Evolutionary conservation across 768 basidiomycete species (phyloP), one percentile per base, ranked within the genome.

Genomic region (Hemileccinum impolitum): DNA sequence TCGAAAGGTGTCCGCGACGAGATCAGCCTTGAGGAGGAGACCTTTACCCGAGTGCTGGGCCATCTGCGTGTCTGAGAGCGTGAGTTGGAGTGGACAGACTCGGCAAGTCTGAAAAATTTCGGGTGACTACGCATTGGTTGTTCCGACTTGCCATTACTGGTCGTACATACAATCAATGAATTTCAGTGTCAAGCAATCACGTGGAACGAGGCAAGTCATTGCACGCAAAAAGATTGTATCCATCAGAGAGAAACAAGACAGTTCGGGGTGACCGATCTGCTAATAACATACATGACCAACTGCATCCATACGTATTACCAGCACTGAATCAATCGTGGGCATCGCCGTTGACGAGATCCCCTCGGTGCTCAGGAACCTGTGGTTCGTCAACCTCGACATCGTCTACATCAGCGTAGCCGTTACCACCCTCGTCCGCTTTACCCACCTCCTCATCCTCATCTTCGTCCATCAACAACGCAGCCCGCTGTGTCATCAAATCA

Each of bases 11-110:
- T 76, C 75, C 19, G 89, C 85, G 57, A 94, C 82, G 10, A 78
- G 70, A 59, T 91, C 90, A 0, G 87, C 86, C 55, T 89, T 90
- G 58, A 90, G 77, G 6, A 92, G 77, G 23, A 92, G 66, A 15
- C 90, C 88, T 67, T 88, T 88, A 19, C 83, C 80, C 28, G 59
- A 52, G 46, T 69, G 60, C 19, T 54, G 46, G 39, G 66, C 49
- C 70, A 70, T 69, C n/a, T 30, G 26, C 9, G 11, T 30, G 28
- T 30, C 9, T 32, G 43, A 23, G 25, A 9, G 28, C 17, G 39
- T 23, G 31, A 17, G 8, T 9, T 13, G 37, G 41, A 30, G 25
- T 48, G 52, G 52, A 49, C 19, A 7, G 39, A 50, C 37, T 39
- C 48, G 48, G 43, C 6, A 40, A 7, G 35, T 32, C 3, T 40